phyloP scores from a whole-genome alignment of 139 green algal species.

The Deuterostichococcus epilithicus region DNA sequence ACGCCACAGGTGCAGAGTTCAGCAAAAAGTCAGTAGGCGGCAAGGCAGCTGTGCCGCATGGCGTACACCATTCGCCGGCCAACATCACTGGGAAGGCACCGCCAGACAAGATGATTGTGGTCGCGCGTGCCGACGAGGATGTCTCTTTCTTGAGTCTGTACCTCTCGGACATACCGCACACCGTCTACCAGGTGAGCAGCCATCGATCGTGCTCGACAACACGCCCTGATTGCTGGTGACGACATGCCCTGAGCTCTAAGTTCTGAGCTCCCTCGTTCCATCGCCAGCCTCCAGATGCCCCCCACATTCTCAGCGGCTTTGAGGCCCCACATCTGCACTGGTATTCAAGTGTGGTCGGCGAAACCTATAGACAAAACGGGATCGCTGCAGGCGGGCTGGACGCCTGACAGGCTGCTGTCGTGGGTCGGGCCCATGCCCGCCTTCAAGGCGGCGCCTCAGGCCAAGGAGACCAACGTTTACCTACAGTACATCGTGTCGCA shows the following conservation, averaged over 20 bases:
- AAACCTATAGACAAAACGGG: no score
- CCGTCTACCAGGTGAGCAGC: slow-evolving; percentile 12
- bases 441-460: background rate
- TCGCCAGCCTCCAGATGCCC: no score
- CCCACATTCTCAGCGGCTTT: no score
- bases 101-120: background rate
- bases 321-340: no score
- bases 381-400: background rate
- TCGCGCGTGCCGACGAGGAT: slow-evolving; percentile 1
- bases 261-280: no score
- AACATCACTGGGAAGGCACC: background rate
- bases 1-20: no score
- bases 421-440: background rate
- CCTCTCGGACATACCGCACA: slow-evolving; percentile 8
- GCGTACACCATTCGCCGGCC: no score
- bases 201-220: no score
- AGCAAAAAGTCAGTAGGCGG: background rate
- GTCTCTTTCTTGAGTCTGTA: slow-evolving; percentile 11
- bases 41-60: background rate
- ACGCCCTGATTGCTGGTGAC: no score
- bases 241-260: no score
- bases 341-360: no score
- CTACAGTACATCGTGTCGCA: slow-evolving; percentile 25
- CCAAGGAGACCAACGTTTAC: slow-evolving; percentile 18
- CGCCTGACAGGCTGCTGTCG: background rate